Evolutionary conservation across 139 green algal genomes (phyloP).

Genomic region (Chlamydomonas applanata): DNA sequence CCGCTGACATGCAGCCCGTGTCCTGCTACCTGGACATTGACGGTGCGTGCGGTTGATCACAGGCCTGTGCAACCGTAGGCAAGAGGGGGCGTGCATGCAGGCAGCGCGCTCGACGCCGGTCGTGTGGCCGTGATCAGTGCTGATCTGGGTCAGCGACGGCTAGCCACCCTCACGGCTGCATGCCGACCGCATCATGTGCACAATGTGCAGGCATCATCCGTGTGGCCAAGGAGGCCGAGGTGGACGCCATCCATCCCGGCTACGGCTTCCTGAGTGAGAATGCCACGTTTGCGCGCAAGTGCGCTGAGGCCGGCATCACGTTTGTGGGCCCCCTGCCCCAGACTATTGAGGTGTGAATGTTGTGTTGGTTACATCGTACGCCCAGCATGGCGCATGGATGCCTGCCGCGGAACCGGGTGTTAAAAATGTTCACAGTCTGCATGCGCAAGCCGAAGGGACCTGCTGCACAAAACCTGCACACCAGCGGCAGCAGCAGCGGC

Average conservation of each 20-base stretch:
- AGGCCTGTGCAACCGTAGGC: neutral
- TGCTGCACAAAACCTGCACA: too few species aligned
- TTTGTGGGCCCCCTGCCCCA: constrained; percentile 87
- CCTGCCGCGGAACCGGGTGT: too few species aligned
- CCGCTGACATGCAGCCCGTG: constrained; percentile 67
- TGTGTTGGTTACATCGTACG: neutral
- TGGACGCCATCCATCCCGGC: constrained; percentile 93
- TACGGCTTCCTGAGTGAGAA: constrained; percentile 92
- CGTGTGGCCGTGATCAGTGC: too few species aligned
- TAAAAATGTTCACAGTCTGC: too few species aligned
- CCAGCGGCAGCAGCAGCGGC: too few species aligned
- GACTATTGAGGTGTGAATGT: constrained; percentile 70
- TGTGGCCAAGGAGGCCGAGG: constrained; percentile 78
- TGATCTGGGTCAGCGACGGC: too few species aligned
- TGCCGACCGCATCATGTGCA: too few species aligned
- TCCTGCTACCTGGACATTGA: constrained; percentile 86
- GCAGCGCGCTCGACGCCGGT: too few species aligned
- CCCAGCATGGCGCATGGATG: too few species aligned
- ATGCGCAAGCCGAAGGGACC: too few species aligned
- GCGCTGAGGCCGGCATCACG: constrained; percentile 81
- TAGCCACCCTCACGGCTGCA: too few species aligned
- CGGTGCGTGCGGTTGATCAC: neutral
- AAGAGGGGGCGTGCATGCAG: too few species aligned
- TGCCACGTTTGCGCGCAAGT: constrained; percentile 78
- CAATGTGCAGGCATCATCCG: constrained; percentile 17